Percentiles rank a stretch among this genome's conserved stretches.
Conservation (phyloP, 768 basidiomycete genomes). For the Pilatotrama ljubarskyi region DNA sequence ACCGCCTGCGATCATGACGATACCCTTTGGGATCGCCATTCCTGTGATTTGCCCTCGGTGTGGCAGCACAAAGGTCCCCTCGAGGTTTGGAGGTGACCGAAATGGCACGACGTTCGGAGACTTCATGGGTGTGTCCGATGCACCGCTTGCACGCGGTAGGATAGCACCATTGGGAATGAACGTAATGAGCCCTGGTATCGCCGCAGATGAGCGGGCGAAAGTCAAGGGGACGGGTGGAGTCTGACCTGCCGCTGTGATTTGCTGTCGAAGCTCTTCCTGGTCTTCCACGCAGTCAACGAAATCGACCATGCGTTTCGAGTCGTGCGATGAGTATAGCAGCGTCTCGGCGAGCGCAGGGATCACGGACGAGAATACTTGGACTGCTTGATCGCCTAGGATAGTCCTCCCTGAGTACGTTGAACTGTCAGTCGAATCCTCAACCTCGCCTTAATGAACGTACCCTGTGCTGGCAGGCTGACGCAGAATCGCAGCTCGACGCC, state of each 20-base stretch:
- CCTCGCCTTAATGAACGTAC: neutral
- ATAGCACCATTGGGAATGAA: constrained; percentile 23
- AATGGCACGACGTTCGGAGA: constrained; percentile 7
- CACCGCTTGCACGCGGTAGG: constrained; percentile 19
- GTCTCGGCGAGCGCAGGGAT: constrained; percentile 6
- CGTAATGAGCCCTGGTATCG: constrained; percentile 19
- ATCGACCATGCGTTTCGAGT: neutral
- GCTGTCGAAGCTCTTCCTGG: constrained; percentile 10
- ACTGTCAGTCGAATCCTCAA: neutral
- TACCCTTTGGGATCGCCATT: constrained; percentile 18
- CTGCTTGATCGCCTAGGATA: constrained; percentile 11
- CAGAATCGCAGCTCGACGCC: constrained; percentile 21
- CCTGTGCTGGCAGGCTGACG: constrained; percentile 11
- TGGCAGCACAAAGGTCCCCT: constrained; percentile 12
- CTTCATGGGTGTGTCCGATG: constrained; percentile 16
- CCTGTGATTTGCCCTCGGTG: constrained; percentile 17
- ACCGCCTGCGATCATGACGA: constrained; percentile 24
- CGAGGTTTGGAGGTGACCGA: constrained; percentile 9
- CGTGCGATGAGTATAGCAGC: constrained; percentile 4
- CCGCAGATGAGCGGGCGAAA: too few species aligned
- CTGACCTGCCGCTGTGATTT: neutral
- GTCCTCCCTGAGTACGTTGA: constrained; percentile 2
- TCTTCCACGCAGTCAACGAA: constrained; percentile 21
- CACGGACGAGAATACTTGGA: neutral
- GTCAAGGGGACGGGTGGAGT: neutral